These are phyloP conservation scores for Phycomyces nitens DNA, from an alignment of 192 early-diverging fungal species.

Conservation along the genomic window DNA sequence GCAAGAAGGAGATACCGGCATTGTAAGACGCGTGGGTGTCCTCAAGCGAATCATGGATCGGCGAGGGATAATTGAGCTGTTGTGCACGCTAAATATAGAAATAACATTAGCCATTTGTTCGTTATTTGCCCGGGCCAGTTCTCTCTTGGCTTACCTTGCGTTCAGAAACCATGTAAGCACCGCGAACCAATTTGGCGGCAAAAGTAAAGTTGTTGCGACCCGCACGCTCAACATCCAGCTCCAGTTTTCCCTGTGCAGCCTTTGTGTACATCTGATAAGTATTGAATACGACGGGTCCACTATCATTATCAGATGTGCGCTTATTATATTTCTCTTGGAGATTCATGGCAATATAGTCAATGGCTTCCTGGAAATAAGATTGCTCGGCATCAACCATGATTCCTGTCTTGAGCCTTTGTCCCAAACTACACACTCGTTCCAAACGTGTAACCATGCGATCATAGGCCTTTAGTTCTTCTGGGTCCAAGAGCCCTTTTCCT, in stretches of 20 bases:
- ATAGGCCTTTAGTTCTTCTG: conserved; percentile 69
- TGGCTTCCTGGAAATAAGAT: conserved; percentile 87
- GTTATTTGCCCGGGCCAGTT: not conserved
- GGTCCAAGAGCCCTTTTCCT: conserved; percentile 16
- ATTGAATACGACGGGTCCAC: conserved; percentile 76
- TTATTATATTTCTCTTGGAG: conserved; percentile 73
- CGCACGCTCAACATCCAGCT: conserved; percentile 63
- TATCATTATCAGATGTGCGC: conserved; percentile 12
- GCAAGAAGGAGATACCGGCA: conserved; percentile 65
- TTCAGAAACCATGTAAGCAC: conserved; percentile 52
- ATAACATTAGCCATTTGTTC: conserved; percentile 2
- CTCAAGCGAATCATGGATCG: conserved; percentile 75
- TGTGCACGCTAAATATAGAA: conserved; percentile 51
- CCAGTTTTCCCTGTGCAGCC: conserved; percentile 59
- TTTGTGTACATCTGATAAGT: conserved; percentile 94
- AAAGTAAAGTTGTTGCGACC: conserved; percentile 71
- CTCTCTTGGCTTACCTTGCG: conserved; percentile 23
- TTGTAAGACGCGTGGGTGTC: conserved; percentile 86
- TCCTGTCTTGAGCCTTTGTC: conserved; percentile 59
- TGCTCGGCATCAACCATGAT: conserved; percentile 94
- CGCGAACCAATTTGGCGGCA: conserved; percentile 73
- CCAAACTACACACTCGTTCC: conserved; percentile 63
- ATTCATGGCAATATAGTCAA: conserved; percentile 76
- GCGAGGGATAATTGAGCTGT: conserved; percentile 65
- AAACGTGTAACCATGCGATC: conserved; percentile 63